Conservation (phyloP, 768 basidiomycete species). For the Crepidotus variabilis region DNA sequence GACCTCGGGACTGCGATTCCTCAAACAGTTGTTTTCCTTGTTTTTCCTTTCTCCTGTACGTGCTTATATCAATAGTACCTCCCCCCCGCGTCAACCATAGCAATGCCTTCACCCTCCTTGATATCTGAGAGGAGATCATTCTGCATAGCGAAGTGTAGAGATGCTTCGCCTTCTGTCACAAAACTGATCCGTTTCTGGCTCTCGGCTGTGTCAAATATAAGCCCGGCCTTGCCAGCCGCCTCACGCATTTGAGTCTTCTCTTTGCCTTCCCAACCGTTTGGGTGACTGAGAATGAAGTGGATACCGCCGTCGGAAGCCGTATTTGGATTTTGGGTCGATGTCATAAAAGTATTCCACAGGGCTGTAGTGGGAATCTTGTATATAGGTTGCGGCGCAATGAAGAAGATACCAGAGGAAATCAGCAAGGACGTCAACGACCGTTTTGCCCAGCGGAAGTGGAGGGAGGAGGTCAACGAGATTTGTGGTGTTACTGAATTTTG, state of each 20-base stretch:
- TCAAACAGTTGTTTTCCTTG: slow-evolving; percentile 26
- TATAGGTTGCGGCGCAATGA: slow-evolving; percentile 30
- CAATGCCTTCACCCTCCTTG: slow-evolving; percentile 39
- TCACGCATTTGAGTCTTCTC: slow-evolving; percentile 51
- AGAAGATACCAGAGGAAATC: slow-evolving; percentile 42
- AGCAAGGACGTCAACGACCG: slow-evolving; percentile 31
- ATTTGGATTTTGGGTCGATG: too few species aligned
- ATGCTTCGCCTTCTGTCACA: slow-evolving; percentile 53
- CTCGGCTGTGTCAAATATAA: slow-evolving; percentile 34
- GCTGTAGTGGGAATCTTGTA: slow-evolving; percentile 29
- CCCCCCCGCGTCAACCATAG: slow-evolving; percentile 57
- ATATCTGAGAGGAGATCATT: slow-evolving; percentile 24
- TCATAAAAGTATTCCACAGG: slow-evolving; percentile 24
- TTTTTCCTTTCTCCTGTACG: slow-evolving; percentile 28
- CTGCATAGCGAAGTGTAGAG: slow-evolving; percentile 47
- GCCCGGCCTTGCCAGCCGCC: slow-evolving; percentile 45
- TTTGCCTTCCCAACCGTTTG: slow-evolving; percentile 56
- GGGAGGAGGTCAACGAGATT: slow-evolving; percentile 27
- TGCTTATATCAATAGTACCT: slow-evolving; percentile 55
- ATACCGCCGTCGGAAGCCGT: slow-evolving; percentile 24
- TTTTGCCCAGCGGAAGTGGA: slow-evolving; percentile 5
- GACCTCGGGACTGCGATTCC: slow-evolving; percentile 44
- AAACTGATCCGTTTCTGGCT: slow-evolving; percentile 41
- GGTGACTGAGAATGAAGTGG: slow-evolving; percentile 36
- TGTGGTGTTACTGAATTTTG: neutral